phyloP scores from a whole-genome alignment of 768 basidiomycete species.

The Podaxis mareebaensis region DNA sequence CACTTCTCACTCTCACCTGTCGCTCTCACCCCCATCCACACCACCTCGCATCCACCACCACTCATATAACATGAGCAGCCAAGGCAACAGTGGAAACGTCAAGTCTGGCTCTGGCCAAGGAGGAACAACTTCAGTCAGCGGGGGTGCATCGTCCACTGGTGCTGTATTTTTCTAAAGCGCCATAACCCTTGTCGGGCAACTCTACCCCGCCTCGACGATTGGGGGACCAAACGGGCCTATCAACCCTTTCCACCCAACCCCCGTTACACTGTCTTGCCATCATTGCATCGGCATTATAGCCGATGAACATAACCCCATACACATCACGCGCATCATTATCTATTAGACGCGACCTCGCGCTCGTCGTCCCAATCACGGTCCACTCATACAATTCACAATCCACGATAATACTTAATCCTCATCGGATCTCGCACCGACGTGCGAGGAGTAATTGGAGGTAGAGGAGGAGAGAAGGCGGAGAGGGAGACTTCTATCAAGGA shows the following conservation, averaged over 20 bases:
- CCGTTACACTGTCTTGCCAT: background rate
- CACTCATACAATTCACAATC: constrained; percentile 14
- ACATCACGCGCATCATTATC: background rate
- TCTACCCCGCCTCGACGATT: background rate
- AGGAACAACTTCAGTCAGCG: constrained; percentile 45
- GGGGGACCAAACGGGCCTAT: background rate
- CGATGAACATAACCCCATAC: background rate
- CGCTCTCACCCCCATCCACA: constrained; percentile 12
- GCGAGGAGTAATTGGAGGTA: constrained; percentile 1
- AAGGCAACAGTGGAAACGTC: constrained; percentile 39
- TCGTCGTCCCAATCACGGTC: constrained; percentile 8
- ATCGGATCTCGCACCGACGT: constrained; percentile 2
- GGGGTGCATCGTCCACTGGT: constrained; percentile 49
- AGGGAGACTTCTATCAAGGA: constrained; percentile 21
- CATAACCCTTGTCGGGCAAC: constrained; percentile 21
- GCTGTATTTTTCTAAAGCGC: constrained; percentile 58
- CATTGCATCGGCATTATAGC: background rate
- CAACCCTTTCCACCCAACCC: constrained; percentile 1
- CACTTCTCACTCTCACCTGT: constrained; percentile 3
- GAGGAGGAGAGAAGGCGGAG: constrained; percentile 6
- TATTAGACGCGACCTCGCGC: constrained; percentile 7
- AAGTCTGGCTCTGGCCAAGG: constrained; percentile 30
- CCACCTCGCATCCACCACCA: constrained; percentile 17
- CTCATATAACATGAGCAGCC: constrained; percentile 35
- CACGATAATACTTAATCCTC: constrained; percentile 16